A percentile compares a stretch with the other conserved stretches of the same genome.
phyloP scores from a whole-genome alignment of 257 asterid species.

The Fraxinus excelsior region DNA sequence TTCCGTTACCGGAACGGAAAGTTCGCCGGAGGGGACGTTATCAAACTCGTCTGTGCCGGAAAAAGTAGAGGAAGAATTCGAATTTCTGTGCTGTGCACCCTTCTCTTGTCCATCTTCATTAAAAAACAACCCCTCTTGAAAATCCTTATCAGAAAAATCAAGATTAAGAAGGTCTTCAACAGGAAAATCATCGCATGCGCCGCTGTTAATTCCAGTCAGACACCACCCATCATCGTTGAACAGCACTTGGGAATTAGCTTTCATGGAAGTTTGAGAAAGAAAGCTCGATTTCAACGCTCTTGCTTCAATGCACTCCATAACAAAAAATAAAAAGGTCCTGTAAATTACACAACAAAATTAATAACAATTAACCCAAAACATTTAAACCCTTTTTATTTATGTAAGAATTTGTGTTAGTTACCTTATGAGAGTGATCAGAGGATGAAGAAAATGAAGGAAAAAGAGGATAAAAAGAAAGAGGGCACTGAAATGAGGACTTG shows the following conservation, averaged over 20 bases:
- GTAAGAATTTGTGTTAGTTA: not conserved
- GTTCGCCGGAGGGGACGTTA: conserved; percentile 60
- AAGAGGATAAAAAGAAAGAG: conserved; percentile 13
- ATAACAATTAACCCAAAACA: not conserved
- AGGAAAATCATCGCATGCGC: conserved; percentile 74
- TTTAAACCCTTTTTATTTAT: not conserved
- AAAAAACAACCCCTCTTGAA: conserved; percentile 42
- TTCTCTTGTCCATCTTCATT: conserved; percentile 47
- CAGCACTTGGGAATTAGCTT: conserved; percentile 47
- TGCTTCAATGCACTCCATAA: conserved; percentile 88
- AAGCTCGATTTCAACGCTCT: conserved; percentile 92
- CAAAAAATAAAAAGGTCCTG: not conserved
- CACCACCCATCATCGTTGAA: conserved; percentile 75
- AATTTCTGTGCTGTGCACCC: conserved; percentile 34
- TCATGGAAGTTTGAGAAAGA: conserved; percentile 58
- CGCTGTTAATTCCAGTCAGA: conserved; percentile 58
- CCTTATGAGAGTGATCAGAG: conserved; percentile 13
- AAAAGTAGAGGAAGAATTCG: conserved; percentile 43
- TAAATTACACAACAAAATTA: not conserved
- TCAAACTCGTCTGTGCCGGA: conserved; percentile 67
- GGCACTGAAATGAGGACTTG: conserved; percentile 63
- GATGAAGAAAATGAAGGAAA: conserved; percentile 29
- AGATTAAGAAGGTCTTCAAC: conserved; percentile 96
- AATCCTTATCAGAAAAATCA: conserved; percentile 76
- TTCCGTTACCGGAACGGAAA: conserved; percentile 68